Evolutionary conservation across 1,139 yeast species (phyloP), one percentile per base, ranked within the genome.

Genomic region (Yamadazyma jaroonii): DNA sequence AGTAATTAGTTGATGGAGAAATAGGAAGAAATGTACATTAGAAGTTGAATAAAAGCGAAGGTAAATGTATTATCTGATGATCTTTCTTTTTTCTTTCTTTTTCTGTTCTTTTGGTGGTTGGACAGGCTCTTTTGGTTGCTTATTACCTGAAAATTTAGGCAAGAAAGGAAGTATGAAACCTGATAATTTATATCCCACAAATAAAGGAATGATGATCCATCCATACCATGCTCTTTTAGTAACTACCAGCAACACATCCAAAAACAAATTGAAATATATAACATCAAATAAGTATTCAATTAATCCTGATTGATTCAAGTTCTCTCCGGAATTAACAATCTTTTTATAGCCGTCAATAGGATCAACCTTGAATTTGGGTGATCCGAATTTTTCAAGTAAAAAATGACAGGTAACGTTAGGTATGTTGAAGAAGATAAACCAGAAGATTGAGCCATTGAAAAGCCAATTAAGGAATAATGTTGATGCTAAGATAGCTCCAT

Each of bases 231-330:
- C 77, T 49, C 73, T 72, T 56, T 76, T 78, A 22, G 76, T 56
- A 0, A 79, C 14, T 10, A 79, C 54, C 61, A 80, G 74, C 36
- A 84, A 60, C 0, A 82, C 39, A 47, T 80, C 81, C 45, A 82
- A 67, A 11, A 74, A 52, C 73, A 86, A 73, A 1, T 95, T 85
- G 37, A 84, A 59, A 53, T 86, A 86, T 39, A 87, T 67, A 15
- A 85, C 61, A 54, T 87, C 96, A 53, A 83, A 83, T 62, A 85
- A 62, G 63, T 84, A 85, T 57, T 87, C 95, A 14, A 81, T 82
- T 31, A 87, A 63, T 0, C 95, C 96, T 3, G 64, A 59, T 43
- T 80, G 86, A 33, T 61, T 59, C 43, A 86, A 67, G 52, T 87
- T 90, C 32, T 75, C 79, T 2, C 95, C 95, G 2, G 84, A 57